These are phyloP conservation scores for Sphagnum magellanicum DNA, from an alignment of 228 moss, liverwort and hornwort genomes.

Conservation along the genomic window DNA sequence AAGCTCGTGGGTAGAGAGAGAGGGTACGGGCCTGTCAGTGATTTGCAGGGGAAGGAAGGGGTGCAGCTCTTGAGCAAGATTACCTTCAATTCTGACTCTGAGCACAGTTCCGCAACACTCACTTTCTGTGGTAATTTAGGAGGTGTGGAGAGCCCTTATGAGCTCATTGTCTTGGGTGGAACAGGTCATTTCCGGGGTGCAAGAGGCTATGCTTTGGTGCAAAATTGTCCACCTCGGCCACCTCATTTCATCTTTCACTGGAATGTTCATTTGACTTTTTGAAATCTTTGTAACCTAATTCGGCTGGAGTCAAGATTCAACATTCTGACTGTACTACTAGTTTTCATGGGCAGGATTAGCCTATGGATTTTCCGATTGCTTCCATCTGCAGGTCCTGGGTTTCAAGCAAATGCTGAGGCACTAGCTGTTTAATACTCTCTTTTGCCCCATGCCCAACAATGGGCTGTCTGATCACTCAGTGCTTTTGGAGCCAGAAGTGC, in stretches of 20 bases:
- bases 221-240: constrained; percentile 8
- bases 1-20: constrained; percentile 31
- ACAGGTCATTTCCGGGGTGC: constrained; percentile 34
- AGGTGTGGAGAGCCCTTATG: constrained; percentile 1
- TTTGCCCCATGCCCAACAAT: no score
- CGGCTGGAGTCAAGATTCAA: no score
- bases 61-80: constrained; percentile 30
- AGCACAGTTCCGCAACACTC: constrained; percentile 10
- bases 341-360: no score
- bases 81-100: constrained; percentile 17
- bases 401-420: no score
- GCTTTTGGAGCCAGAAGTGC: no score
- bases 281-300: not conserved
- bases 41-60: constrained; percentile 6
- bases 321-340: no score
- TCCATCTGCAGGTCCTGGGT: no score
- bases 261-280: constrained; percentile 35
- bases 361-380: no score
- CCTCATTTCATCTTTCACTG: constrained; percentile 21
- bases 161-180: constrained; percentile 28
- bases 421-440: no score
- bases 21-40: constrained; percentile 22
- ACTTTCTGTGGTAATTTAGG: constrained; percentile 23
- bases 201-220: constrained; percentile 20
- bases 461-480: no score